Evolutionary conservation across 2,329 filamentous ascomycete genomes (phyloP).

Genomic region (Chaetomiaceae sp.): DNA sequence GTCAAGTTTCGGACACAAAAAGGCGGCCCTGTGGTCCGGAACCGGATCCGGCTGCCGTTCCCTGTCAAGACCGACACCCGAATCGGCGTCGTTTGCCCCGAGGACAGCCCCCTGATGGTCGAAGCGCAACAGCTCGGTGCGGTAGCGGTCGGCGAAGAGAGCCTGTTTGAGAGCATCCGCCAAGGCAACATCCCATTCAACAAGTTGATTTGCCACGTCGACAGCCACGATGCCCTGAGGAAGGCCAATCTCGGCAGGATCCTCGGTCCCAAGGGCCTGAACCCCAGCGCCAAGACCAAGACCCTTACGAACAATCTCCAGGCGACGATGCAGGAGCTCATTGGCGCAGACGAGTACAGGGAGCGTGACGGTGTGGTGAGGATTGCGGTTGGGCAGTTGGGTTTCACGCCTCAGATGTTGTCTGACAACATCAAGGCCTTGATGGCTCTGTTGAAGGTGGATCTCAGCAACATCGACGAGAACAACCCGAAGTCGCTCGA

Average conservation of each 20-base stretch:
- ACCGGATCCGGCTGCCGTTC: conserved; percentile 81
- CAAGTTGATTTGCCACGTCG: conserved; percentile 76
- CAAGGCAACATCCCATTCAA: conserved; percentile 80
- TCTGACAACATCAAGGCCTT: conserved; percentile 77
- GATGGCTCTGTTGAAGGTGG: conserved; percentile 70
- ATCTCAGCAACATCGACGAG: conserved; percentile 59
- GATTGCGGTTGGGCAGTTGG: conserved; percentile 86
- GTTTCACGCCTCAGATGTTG: conserved; percentile 82
- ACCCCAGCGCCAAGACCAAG: conserved; percentile 84
- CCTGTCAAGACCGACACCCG: conserved; percentile 83
- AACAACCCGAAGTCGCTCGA: conserved; percentile 59
- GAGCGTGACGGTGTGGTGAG: conserved; percentile 80
- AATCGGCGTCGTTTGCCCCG: conserved; percentile 88
- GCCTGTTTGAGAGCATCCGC: conserved; percentile 73
- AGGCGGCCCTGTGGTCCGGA: conserved; percentile 81
- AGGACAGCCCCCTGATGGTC: conserved; percentile 66
- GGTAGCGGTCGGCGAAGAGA: conserved; percentile 76
- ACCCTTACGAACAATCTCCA: conserved; percentile 82
- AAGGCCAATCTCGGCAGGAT: conserved; percentile 77
- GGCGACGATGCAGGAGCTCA: conserved; percentile 71
- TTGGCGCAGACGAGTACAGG: conserved; percentile 80
- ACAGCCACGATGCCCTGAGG: conserved; percentile 71
- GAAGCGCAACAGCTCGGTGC: conserved; percentile 77
- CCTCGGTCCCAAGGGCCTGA: conserved; percentile 82
- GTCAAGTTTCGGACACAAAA: conserved; percentile 78